phyloP scores from a whole-genome alignment of 345 rosid species.

The Rhizophora mangle region DNA sequence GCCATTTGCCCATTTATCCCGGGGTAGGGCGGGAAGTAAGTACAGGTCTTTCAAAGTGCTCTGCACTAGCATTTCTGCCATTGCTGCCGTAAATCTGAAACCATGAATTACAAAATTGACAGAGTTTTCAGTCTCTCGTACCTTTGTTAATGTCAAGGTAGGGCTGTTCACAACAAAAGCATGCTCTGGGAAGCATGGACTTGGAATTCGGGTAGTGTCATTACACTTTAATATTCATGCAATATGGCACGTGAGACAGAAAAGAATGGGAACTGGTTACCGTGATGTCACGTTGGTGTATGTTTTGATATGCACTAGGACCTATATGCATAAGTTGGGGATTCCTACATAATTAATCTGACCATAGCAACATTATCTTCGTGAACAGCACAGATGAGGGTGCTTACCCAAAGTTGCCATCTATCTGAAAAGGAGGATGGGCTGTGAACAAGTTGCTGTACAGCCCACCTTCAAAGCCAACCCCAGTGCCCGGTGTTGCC shows the following conservation, averaged over 20 bases:
- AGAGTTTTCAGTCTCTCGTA: not conserved
- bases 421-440: constrained; percentile 96
- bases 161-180: no score
- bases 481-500: constrained; percentile 67
- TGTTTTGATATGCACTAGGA: no score
- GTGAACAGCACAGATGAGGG: not conserved
- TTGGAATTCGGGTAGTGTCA: no score
- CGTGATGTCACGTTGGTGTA: no score
- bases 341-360: no score
- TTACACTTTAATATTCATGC: no score
- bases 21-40: constrained; percentile 85
- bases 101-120: constrained; percentile 1
- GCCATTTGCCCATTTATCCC: constrained; percentile 74
- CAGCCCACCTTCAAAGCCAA: constrained; percentile 66
- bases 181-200: no score
- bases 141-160: no score
- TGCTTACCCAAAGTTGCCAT: constrained; percentile 88
- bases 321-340: no score
- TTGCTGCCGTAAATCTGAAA: constrained; percentile 66
- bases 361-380: not conserved
- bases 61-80: constrained; percentile 85
- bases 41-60: constrained; percentile 63
- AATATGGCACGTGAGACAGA: no score
- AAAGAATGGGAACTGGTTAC: no score
- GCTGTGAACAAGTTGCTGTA: constrained; percentile 89